These are phyloP conservation scores for Pinus albicaulis DNA, from an alignment of 75 land plant genomes.

Conservation along the genomic window DNA sequence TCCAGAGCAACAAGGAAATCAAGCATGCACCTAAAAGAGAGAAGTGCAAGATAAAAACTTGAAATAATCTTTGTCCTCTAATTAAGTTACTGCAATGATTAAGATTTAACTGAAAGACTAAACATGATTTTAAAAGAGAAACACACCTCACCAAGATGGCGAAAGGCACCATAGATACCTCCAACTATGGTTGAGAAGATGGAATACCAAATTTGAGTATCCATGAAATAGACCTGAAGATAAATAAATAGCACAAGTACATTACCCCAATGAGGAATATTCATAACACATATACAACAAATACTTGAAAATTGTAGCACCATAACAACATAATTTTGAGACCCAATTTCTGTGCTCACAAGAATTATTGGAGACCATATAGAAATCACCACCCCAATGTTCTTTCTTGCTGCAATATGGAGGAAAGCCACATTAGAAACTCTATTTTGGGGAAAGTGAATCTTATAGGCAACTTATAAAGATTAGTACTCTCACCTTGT, in stretches of 20 bases:
- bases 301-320: neutral
- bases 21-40: no score
- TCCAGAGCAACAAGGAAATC: neutral
- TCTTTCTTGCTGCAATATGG: constrained; percentile 45
- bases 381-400: constrained; percentile 82
- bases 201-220: constrained; percentile 97
- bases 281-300: neutral
- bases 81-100: no score
- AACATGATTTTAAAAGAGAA: neutral
- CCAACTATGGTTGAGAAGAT: constrained; percentile 87
- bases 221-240: constrained; percentile 95
- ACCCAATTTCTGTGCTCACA: constrained; percentile 30
- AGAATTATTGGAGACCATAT: constrained; percentile 91
- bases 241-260: neutral
- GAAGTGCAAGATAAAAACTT: neutral
- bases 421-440: neutral
- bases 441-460: neutral
- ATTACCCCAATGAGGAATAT: constrained; percentile 4
- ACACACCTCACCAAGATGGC: constrained; percentile 96
- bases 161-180: constrained; percentile 79
- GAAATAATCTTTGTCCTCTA: neutral
- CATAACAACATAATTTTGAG: neutral
- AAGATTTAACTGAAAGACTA: neutral
- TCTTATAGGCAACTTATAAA: neutral
- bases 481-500: constrained; percentile 45